Evolutionary conservation across 257 asterid genomes (phyloP).

Genomic region (Parsonsia alboflavescens): DNA sequence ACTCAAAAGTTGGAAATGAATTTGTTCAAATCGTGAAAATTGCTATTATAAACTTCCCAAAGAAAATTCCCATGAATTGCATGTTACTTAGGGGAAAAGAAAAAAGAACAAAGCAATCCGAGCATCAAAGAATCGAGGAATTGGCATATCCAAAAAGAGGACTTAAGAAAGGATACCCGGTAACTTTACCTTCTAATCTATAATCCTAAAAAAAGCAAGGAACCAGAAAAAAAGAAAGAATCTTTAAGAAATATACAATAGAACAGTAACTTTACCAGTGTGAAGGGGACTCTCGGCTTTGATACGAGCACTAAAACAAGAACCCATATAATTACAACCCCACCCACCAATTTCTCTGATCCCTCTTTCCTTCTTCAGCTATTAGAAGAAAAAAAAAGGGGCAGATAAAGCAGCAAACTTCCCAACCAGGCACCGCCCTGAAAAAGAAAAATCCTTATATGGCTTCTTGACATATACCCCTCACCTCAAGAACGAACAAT

Average conservation of each 20-base stretch:
- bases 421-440: neutral
- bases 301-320: conserved; percentile 62
- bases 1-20: neutral
- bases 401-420: neutral
- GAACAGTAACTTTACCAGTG: conserved; percentile 43
- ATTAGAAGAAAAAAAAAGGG: neutral
- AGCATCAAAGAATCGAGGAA: neutral
- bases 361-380: neutral
- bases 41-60: neutral
- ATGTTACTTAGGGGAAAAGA: neutral
- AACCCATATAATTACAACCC: conserved; percentile 43
- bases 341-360: conserved; percentile 5
- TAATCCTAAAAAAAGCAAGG: neutral
- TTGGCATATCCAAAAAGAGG: neutral
- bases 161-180: conserved; percentile 7
- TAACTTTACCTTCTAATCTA: neutral
- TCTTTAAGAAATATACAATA: neutral
- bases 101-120: neutral
- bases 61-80: neutral
- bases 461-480: conserved; percentile 1
- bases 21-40: neutral
- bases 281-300: conserved; percentile 63
- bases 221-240: neutral
- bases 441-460: neutral
- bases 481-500: neutral